Conservation (phyloP, 805 yeast genomes). For the Starmerella kuoi region DNA sequence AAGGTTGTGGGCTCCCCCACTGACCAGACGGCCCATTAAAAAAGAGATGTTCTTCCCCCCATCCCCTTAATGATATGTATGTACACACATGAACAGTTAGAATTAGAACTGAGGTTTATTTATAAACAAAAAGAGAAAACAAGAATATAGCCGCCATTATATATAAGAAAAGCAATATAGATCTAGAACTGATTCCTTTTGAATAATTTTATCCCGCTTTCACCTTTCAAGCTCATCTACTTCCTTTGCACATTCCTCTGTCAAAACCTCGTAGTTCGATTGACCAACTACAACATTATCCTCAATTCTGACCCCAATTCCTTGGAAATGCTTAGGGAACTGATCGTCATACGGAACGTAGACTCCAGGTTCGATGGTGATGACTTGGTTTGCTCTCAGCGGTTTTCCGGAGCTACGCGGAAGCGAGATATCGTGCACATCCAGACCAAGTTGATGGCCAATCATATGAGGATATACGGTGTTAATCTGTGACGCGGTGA, state of each 20-base stretch:
- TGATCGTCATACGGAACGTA: constrained; percentile 62
- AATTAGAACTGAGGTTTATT: no score
- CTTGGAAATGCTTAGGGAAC: constrained; percentile 72
- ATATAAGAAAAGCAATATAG: no score
- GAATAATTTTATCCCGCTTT: no score
- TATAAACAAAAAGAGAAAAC: no score
- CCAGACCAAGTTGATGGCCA: constrained; percentile 91
- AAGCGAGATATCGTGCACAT: constrained; percentile 38
- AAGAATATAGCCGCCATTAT: no score
- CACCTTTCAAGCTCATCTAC: constrained; percentile 36
- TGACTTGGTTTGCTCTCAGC: constrained; percentile 59
- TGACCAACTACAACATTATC: constrained; percentile 81
- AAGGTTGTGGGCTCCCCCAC: constrained; percentile 39
- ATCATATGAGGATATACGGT: constrained; percentile 81
- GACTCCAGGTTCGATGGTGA: constrained; percentile 93
- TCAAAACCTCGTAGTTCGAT: constrained; percentile 45
- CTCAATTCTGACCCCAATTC: constrained; percentile 88
- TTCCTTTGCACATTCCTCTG: constrained; percentile 79
- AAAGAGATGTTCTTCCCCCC: no score
- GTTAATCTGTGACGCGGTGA: constrained; percentile 23
- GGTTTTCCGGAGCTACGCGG: constrained; percentile 26
- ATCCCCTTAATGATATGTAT: constrained; percentile 1
- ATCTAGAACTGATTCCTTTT: no score
- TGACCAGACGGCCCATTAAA: constrained; percentile 17
- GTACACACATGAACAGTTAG: neutral